Evolutionary conservation across 2,329 filamentous ascomycete species (phyloP).

Genomic region (Cadophora sp.): DNA sequence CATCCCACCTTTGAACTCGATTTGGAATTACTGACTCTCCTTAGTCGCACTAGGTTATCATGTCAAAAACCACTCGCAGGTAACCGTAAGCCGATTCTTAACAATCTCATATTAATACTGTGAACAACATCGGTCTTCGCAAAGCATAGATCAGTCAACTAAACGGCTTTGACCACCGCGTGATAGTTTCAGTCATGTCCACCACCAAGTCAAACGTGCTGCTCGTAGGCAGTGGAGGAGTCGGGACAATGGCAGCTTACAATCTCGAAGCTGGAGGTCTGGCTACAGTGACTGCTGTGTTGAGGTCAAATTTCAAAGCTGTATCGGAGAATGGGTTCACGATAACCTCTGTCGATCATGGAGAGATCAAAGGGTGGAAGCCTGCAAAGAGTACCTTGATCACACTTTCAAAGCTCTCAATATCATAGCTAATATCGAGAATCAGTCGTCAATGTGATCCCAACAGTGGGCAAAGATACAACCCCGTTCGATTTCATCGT

Average conservation of each 20-base stretch:
- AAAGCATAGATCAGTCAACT: neutral
- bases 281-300: conserved; percentile 35
- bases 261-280: conserved; percentile 36
- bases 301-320: conserved; percentile 38
- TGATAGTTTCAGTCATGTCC: conserved; percentile 20
- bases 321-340: conserved; percentile 36
- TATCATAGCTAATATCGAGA: neutral
- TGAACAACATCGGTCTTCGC: neutral
- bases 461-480: conserved; percentile 19
- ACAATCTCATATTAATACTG: neutral
- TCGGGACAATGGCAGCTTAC: conserved; percentile 39
- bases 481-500: conserved; percentile 37
- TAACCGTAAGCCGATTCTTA: neutral
- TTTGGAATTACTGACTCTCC: neutral
- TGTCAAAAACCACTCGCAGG: neutral
- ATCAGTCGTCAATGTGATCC: conserved; percentile 20
- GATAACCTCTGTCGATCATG: conserved; percentile 39
- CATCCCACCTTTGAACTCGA: neutral
- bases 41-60: no score
- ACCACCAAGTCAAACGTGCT: conserved; percentile 34
- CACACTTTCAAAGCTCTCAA: neutral
- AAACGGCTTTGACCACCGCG: neutral
- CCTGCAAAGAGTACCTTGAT: conserved; percentile 31
- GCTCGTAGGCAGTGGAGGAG: conserved; percentile 37
- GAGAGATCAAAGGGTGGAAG: conserved; percentile 34